A percentile compares a stretch with the other conserved stretches of the same genome.
These are phyloP conservation scores for Rosa persica DNA, from an alignment of 306 rosid species.

Conservation along the genomic window DNA sequence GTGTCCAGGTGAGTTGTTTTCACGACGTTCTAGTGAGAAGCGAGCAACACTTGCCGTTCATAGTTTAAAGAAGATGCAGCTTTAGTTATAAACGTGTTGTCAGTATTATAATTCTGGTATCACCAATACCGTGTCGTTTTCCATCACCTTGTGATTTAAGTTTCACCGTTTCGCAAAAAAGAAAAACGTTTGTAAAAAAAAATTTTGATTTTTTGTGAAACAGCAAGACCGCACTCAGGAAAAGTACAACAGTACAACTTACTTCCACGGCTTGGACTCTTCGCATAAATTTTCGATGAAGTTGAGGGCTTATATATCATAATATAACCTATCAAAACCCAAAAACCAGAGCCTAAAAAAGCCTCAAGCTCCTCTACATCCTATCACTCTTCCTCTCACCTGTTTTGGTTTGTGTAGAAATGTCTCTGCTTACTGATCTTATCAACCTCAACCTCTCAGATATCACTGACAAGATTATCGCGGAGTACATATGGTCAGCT, in stretches of 20 bases:
- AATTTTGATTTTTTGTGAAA: background rate
- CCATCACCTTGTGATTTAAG: background rate
- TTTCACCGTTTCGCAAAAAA: background rate
- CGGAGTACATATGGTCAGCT: conserved; percentile 74
- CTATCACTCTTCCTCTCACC: background rate
- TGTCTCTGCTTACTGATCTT: conserved; percentile 28
- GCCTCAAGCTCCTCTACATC: background rate
- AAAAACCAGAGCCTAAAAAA: background rate
- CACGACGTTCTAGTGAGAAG: background rate
- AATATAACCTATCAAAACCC: background rate
- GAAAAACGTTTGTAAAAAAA: too few species aligned
- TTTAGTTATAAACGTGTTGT: background rate
- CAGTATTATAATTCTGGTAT: background rate
- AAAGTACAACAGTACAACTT: conserved; percentile 3
- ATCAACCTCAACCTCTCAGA: conserved; percentile 54
- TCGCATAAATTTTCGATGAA: background rate
- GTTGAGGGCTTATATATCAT: background rate
- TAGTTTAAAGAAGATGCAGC: background rate
- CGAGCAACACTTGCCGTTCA: background rate
- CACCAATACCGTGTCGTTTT: background rate
- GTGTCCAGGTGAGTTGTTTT: background rate
- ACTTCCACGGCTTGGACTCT: conserved; percentile 5
- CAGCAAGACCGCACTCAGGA: background rate
- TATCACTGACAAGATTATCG: conserved; percentile 43
- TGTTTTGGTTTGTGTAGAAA: background rate